Conservation (phyloP, 768 basidiomycete species). For the Strobilomyces dryophilus region DNA sequence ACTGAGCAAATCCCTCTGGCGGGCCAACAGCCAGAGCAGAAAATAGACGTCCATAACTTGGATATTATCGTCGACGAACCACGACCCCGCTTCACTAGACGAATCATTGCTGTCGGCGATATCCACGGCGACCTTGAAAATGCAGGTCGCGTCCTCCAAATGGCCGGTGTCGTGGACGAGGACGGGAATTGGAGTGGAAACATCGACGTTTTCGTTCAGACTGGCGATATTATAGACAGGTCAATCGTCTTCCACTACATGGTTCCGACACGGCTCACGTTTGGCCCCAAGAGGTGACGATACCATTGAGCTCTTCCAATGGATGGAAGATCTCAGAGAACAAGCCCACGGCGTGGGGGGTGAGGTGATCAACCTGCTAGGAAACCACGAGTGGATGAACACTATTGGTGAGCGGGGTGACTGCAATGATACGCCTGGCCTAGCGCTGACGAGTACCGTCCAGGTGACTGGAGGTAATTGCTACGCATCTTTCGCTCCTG, state of each 20-base stretch:
- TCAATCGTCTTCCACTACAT: conserved; percentile 28
- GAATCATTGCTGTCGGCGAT: conserved; percentile 88
- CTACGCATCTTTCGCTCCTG: background rate
- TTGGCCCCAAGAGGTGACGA: conserved; percentile 66
- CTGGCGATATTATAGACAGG: conserved; percentile 95
- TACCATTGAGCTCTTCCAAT: conserved; percentile 77
- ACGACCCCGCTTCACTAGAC: conserved; percentile 33
- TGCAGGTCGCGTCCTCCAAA: conserved; percentile 73
- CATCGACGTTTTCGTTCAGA: conserved; percentile 87
- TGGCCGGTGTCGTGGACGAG: conserved; percentile 72
- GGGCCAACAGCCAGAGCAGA: conserved; percentile 1
- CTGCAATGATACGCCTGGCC: background rate
- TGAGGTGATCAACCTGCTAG: conserved; percentile 70
- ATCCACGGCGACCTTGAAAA: conserved; percentile 87
- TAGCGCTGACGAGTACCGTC: conserved; percentile 11
- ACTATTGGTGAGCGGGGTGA: conserved; percentile 51
- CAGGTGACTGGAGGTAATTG: conserved; percentile 81
- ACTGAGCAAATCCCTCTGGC: conserved; percentile 12
- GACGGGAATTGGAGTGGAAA: conserved; percentile 77
- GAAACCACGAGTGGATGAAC: conserved; percentile 98
- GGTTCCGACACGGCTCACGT: conserved; percentile 9
- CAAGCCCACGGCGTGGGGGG: conserved; percentile 72
- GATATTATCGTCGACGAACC: conserved; percentile 17
- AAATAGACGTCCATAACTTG: conserved; percentile 3
- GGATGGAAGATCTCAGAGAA: conserved; percentile 79